Base-by-base conservation (phyloP, 345 rosid species). In the Triadica sebifera region DNA sequence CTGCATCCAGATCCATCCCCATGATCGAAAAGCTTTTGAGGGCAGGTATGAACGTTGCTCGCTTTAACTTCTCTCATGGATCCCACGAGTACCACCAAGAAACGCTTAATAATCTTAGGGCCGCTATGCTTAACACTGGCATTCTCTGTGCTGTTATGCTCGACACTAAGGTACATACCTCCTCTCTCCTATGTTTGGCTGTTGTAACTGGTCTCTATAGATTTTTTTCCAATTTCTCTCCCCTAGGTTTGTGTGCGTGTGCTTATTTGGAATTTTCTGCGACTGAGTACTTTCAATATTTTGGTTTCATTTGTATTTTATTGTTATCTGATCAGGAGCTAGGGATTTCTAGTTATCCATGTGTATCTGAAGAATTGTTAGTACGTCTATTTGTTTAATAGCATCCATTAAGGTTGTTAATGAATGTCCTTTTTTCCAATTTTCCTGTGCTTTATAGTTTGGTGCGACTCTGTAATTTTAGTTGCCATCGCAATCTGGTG, bases 131-230 rank as follows among this genome's bases (percentile, higher is more conserved):
- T 77, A 94, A 87, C 75, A 94, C 98, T 69, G 97, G 96, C 13
- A 89, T 88, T 64, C 93, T 93, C 72, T 92, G 98, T 69, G 97
- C 99, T 69, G 97, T 94, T 75, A 94, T 94, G 99, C 98, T 94
- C 72, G 97, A 94, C 57, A 94, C 98, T 74, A 93, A 93, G 98
- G 98, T 45, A 53, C 4, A 45, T 50, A 10, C 22, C 37, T 17
- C 19, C 24, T 15, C 67, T 4, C 50, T 38, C 5, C 19, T 53
- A 6, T 52, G 12, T 2, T 43, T 43, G 47, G 8, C 47, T 43
- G 47, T 43, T 43, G 10, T 29, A 45, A 13, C 20, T 22, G 69
- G 29, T 65, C n/a, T n/a, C 1, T 64, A 20, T 20, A 0, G 7
- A 63, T 41, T 41, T 43, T 39, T 1, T 62, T 34, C 1, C 66